phyloP scores from a whole-genome alignment of 306 rosid species.

The Vigna nakashimae region DNA sequence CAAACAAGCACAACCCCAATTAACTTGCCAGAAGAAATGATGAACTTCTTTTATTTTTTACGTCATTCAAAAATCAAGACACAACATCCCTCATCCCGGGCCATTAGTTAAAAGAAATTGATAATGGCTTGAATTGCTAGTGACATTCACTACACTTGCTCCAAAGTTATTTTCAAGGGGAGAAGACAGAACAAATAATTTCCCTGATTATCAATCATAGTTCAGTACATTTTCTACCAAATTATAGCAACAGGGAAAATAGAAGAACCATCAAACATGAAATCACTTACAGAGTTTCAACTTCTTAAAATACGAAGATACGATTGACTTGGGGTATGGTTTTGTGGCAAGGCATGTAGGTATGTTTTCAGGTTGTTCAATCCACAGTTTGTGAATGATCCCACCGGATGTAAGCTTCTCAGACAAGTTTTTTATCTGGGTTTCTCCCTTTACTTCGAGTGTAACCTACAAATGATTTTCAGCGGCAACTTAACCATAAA shows the following conservation, averaged over 20 bases:
- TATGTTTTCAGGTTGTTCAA: constrained; percentile 82
- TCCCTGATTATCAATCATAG: background rate
- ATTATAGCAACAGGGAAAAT: background rate
- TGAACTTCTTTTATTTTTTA: no score
- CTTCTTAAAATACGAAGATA: constrained; percentile 72
- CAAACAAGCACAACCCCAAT: no score
- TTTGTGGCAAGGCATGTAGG: constrained; percentile 90
- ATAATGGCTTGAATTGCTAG: constrained; percentile 4
- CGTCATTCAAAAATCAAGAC: background rate
- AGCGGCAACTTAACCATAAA: constrained; percentile 11
- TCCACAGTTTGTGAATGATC: constrained; percentile 78
- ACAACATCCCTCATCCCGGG: background rate
- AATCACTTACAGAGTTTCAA: constrained; percentile 85
- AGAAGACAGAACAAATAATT: background rate
- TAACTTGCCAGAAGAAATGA: no score
- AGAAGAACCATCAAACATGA: background rate
- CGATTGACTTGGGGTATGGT: constrained; percentile 76
- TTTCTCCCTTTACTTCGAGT: constrained; percentile 83
- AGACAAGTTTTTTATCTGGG: constrained; percentile 71
- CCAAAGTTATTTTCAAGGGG: background rate
- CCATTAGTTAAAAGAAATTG: background rate
- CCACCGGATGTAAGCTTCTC: constrained; percentile 72
- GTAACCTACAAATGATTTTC: constrained; percentile 62
- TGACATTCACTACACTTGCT: background rate
- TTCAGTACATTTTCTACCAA: constrained; percentile 20